A percentile compares a stretch with the other conserved stretches of the same genome.
Conservation (phyloP, 1,139 yeast species). For the Hyphopichia khmerensis region DNA sequence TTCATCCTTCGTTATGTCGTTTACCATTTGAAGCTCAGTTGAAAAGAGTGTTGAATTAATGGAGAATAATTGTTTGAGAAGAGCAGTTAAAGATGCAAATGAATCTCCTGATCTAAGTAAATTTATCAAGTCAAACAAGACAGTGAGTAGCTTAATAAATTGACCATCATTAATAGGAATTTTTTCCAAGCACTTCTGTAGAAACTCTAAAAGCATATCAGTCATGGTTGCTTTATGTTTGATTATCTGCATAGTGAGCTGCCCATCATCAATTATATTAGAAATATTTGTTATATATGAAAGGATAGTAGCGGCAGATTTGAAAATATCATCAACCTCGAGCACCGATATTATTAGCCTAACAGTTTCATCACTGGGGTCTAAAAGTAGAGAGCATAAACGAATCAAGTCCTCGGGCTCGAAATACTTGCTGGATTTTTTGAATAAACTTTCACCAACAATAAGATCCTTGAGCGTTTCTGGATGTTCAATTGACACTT, state of each 20-base stretch:
- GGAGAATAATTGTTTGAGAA: constrained; percentile 29
- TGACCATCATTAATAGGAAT: constrained; percentile 35
- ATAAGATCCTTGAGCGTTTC: constrained; percentile 27
- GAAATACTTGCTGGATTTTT: constrained; percentile 25
- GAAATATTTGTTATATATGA: constrained; percentile 32
- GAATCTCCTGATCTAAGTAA: constrained; percentile 32
- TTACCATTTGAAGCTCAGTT: constrained; percentile 25
- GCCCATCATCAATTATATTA: constrained; percentile 28
- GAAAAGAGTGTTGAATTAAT: constrained; percentile 30
- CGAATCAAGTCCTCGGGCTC: constrained; percentile 35
- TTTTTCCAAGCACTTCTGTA: constrained; percentile 25
- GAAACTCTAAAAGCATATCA: constrained; percentile 26
- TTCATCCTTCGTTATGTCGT: constrained; percentile 28
- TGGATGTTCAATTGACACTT: constrained; percentile 31
- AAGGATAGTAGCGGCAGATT: constrained; percentile 25
- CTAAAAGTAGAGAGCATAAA: constrained; percentile 27
- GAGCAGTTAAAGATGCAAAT: constrained; percentile 21
- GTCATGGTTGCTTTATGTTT: constrained; percentile 30
- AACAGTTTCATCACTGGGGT: constrained; percentile 23
- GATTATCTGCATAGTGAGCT: constrained; percentile 36
- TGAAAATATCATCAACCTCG: constrained; percentile 28
- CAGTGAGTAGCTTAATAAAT: constrained; percentile 26
- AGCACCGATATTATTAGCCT: constrained; percentile 22
- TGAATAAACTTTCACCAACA: constrained; percentile 24
- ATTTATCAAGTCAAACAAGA: constrained; percentile 33